phyloP scores from a whole-genome alignment of 805 yeast species.

The Priceomyces carsonii region DNA sequence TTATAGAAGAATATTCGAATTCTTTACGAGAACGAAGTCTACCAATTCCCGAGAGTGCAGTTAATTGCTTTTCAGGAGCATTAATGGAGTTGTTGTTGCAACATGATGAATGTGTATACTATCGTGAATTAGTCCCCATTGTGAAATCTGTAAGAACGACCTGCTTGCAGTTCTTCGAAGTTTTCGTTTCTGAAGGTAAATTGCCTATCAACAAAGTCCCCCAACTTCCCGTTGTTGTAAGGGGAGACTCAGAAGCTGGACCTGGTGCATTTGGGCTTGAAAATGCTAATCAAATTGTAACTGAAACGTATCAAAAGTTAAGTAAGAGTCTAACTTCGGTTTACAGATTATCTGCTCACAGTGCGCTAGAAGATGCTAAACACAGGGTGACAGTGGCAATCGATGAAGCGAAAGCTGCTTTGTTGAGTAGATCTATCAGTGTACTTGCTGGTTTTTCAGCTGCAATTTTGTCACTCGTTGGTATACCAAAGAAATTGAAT shows the following conservation, averaged over 20 bases:
- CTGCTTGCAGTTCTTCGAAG: conserved; percentile 77
- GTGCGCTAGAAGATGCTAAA: conserved; percentile 76
- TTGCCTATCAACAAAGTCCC: conserved; percentile 73
- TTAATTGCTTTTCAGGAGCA: conserved; percentile 22
- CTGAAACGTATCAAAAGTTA: conserved; percentile 66
- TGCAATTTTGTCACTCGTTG: conserved; percentile 60
- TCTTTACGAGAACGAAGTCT: conserved; percentile 19
- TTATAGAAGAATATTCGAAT: conserved; percentile 67
- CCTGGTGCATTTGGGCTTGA: conserved; percentile 86
- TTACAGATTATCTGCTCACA: conserved; percentile 67
- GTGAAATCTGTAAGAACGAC: conserved; percentile 83
- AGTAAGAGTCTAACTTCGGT: conserved; percentile 64
- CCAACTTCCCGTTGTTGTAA: conserved; percentile 82
- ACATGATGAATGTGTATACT: conserved; percentile 52
- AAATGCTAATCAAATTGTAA: conserved; percentile 68
- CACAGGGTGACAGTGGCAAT: conserved; percentile 66
- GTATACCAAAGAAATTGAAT: conserved; percentile 84
- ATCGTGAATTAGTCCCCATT: conserved; percentile 84
- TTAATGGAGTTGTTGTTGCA: conserved; percentile 40
- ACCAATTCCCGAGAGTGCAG: conserved; percentile 14
- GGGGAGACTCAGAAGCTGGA: conserved; percentile 93
- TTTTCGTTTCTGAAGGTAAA: conserved; percentile 77
- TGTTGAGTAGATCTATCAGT: conserved; percentile 51
- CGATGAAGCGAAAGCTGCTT: conserved; percentile 61
- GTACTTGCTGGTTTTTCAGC: conserved; percentile 78